phyloP scores from a whole-genome alignment of 2,329 filamentous ascomycete genomes.

The Trichoderma hamatum region DNA sequence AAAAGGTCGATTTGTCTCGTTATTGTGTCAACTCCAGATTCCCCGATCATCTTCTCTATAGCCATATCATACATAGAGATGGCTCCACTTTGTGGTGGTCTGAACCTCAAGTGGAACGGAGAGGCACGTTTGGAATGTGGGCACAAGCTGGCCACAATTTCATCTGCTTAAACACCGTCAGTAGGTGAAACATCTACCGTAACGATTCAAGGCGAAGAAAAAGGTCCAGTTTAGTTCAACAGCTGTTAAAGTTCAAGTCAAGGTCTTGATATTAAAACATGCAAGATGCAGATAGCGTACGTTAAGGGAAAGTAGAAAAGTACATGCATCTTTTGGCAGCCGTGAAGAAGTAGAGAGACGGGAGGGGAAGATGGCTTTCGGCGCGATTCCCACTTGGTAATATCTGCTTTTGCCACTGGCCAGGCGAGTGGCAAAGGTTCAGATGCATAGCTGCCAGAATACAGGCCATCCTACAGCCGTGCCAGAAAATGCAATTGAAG shows the following conservation, averaged over 20 bases:
- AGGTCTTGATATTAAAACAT: not conserved
- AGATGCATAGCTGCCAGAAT: not conserved
- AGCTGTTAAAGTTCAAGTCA: slow-evolving; percentile 25
- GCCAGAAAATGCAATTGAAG: not conserved
- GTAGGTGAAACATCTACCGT: slow-evolving; percentile 37
- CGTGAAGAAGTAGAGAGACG: not conserved
- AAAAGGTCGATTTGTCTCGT: not conserved
- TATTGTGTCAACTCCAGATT: slow-evolving; percentile 4
- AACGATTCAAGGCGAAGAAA: slow-evolving; percentile 25
- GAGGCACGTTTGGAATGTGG: slow-evolving; percentile 28
- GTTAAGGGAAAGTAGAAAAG: not conserved
- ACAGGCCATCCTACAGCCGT: not conserved
- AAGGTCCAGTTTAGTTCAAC: slow-evolving; percentile 1
- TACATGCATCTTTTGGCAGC: not conserved
- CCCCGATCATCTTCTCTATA: not conserved
- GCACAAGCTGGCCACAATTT: slow-evolving; percentile 30
- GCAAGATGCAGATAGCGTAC: slow-evolving; percentile 6
- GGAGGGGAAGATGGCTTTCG: not conserved
- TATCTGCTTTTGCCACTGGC: not conserved
- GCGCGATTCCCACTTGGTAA: not conserved
- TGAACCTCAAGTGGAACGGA: slow-evolving; percentile 24
- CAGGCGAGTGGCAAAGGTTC: not conserved
- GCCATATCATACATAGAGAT: not conserved
- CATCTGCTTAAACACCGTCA: slow-evolving; percentile 33
- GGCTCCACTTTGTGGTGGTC: slow-evolving; percentile 6